Evolutionary conservation across 352 stramenopile species (phyloP), one percentile per base, ranked within the genome.

Genomic region (Phytophthora cactorum): DNA sequence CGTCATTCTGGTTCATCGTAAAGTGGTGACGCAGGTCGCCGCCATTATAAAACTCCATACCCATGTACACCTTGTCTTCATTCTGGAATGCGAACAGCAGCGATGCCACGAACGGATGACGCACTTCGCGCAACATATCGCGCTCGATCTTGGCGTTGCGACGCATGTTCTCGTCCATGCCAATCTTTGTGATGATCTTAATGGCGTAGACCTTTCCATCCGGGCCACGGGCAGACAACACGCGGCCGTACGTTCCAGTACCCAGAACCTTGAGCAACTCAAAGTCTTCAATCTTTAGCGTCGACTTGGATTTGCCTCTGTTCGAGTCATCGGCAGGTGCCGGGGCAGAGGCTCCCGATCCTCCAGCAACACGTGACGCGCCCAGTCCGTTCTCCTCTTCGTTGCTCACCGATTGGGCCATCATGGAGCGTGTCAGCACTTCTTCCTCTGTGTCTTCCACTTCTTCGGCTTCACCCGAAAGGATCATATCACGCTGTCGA

Each of bases 21-120:
- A 95, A 62, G 62, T 96, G 87, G 41, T 95, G 86, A 2, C 86
- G 84, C 63, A 99, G 72, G 69, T 99, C 97, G 14, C 98, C 98
- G 36, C 98, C 98, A 47, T 97, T 97, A 83, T 97, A 98, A 71
- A 99, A 99, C 78, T 99, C 97, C 77, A 99, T 96, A 17, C 98
- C 97, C 63, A 99, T 91, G 81, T 99, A 99, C 46, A 99, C 82
- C 71, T 99, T 99, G 77, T 99, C 96, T 75, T 97, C 81, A 60
- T 97, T 98, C 84, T 99, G 97, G 76, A 99, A 99, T 1, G 97
- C 96, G 78, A 98, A 99, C 47, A 98, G 84, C 34, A 99, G 73
- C 69, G 96, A 98, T 50, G 98, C 97, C 32, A 99, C 97, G 65
- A 99, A 99, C 34, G 97, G 96, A 72, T 99, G 97, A 47, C 95